Evolutionary conservation across 352 stramenopile species (phyloP).

Genomic region (Phytophthora gonapodyides): DNA sequence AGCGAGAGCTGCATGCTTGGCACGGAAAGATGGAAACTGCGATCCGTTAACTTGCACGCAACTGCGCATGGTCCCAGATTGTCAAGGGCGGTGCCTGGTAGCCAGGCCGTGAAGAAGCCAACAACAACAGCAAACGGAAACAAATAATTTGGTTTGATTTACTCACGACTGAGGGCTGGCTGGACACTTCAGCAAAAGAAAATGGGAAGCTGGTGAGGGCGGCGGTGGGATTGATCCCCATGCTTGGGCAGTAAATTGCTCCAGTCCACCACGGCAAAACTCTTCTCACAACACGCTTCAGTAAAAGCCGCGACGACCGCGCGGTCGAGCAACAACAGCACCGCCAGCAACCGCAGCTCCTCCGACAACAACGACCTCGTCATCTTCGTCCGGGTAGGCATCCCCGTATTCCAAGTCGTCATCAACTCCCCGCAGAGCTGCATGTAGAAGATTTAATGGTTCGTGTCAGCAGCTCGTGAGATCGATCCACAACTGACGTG

Average conservation of each 20-base stretch:
- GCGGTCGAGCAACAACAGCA: conserved; percentile 27
- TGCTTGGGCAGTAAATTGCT: no score
- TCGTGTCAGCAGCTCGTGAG: background rate
- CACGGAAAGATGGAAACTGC: conserved; percentile 1
- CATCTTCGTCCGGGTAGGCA: background rate
- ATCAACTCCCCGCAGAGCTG: conserved; percentile 26
- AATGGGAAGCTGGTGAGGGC: no score
- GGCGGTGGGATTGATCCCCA: no score
- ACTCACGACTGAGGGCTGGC: conserved; percentile 5
- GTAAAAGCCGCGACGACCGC: conserved; percentile 24
- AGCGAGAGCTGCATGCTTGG: background rate
- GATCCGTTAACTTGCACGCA: background rate
- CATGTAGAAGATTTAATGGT: no score
- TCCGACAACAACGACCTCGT: conserved; percentile 32
- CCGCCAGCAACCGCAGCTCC: conserved; percentile 23
- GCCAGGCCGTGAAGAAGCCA: no score
- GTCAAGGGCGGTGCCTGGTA: no score
- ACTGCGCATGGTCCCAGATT: no score
- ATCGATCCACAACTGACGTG: background rate
- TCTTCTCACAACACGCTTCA: conserved; percentile 5
- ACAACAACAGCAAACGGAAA: no score
- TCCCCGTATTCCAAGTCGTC: conserved; percentile 10
- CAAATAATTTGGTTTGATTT: conserved; percentile 4
- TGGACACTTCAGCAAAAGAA: conserved; percentile 1
- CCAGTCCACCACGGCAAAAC: no score